Base-by-base conservation (phyloP, 768 basidiomycete species). In the Trichaptum fuscoviolaceum region DNA sequence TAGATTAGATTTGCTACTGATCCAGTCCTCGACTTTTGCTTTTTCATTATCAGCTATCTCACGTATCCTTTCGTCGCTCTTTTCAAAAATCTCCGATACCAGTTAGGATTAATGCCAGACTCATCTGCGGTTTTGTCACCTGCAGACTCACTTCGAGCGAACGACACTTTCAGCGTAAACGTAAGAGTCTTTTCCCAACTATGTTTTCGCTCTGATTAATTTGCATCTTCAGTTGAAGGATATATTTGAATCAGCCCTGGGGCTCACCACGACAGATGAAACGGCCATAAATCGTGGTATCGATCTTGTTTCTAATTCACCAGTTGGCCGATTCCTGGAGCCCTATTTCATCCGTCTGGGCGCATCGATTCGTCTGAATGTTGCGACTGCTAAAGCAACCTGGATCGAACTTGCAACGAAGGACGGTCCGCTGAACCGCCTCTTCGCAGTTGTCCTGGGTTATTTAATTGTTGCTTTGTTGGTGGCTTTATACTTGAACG, bases 1-100 rank as follows among this genome's bases (percentile, higher is more conserved):
- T 84, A 85, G 1, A 93, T 95, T 73, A 84, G 94, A 34, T 73
- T 93, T 58, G 74, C 93, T 62, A 95, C 94, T 10, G 94, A 96
- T 73, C 93, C 93, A 1, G 77, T 93, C 17, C 92, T 95, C 10
- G 91, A 94, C 76, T 79, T 20, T 75, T 85, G 62, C 80, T 85
- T 1, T 85, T 83, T 68, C n/a, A 68, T 89, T 59, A 68, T 90
- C 42, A 73, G 81, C 27, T 80, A 81, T 2, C 74, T 85, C 60
- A 87, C 69, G 59, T 58, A 35, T 72, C 18, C 35, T 57, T 8
- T 67, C 64, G 7, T 57, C 65, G 9, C n/a, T 65, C 1, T 67
- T 68, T 1, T 65, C 66, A 4, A 35, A 57, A n/a, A 25, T 60
- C 57, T 25, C 62, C n/a, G n/a, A n/a, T n/a, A n/a, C n/a, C n/a